Conservation (phyloP, 2,329 filamentous ascomycete genomes). For the Colletotrichum karsti region DNA sequence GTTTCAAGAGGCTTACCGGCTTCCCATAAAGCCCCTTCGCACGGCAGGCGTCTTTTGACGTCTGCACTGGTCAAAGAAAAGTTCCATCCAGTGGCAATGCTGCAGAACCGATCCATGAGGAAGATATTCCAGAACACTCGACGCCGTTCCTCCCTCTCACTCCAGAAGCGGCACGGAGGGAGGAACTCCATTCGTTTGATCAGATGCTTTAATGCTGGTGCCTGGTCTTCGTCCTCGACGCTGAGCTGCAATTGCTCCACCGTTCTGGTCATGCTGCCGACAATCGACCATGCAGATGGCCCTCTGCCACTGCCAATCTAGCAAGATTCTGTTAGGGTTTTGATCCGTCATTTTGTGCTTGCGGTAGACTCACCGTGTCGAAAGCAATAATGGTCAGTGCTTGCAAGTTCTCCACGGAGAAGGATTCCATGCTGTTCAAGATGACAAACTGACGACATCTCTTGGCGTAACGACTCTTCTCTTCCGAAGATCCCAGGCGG, state of each 20-base stretch:
- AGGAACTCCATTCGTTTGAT: conserved; percentile 47
- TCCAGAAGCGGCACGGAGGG: conserved; percentile 39
- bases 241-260: conserved; percentile 48
- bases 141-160: conserved; percentile 46
- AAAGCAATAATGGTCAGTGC: conserved; percentile 45
- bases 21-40: conserved; percentile 48
- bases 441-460: conserved; percentile 40
- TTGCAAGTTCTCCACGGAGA: conserved; percentile 44
- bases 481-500: conserved; percentile 34
- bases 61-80: conserved; percentile 44
- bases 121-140: conserved; percentile 52
- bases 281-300: conserved; percentile 45
- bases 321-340: not conserved
- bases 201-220: conserved; percentile 34
- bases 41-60: conserved; percentile 46
- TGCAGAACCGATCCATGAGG: conserved; percentile 48
- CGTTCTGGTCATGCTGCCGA: conserved; percentile 47
- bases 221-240: conserved; percentile 41
- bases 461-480: conserved; percentile 28
- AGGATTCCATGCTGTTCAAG: conserved; percentile 42
- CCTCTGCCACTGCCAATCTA: conserved; percentile 44
- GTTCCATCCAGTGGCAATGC: conserved; percentile 49
- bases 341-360: not conserved
- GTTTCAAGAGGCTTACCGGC: conserved; percentile 42
- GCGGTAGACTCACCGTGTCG: conserved; percentile 35